Base-by-base conservation (phyloP, 495 filamentous ascomycete genomes). In the Lasiosphaeria ovina region DNA sequence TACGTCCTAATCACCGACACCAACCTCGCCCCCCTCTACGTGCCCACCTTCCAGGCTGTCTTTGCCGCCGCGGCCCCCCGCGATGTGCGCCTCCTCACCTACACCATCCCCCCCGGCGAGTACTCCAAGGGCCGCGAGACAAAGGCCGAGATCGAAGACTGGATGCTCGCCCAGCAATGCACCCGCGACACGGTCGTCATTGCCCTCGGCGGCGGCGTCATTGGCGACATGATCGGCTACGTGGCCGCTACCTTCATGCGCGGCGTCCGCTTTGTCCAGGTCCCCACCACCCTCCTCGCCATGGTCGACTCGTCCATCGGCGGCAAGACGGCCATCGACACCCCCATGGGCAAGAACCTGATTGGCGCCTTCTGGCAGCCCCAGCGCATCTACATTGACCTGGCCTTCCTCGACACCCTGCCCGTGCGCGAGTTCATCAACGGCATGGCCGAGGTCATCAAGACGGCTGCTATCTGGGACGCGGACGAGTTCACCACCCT, bases 251-350 rank as follows among this genome's bases (percentile, higher is more conserved):
- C 94, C 54, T 98, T 97, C 78, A 98, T 98, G 93, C 86, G 94
- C 59, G 95, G 95, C 50, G 89, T 98, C 51, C 89, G 89, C 65
- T 96, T 94, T 75, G 91, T 97, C 38, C 95, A 98, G 77, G 92
- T 98, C 55, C 94, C 94, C 3, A 98, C 94, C 45, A 96, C 93
- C 0, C 80, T 98, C 42, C 83, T 98, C 58, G 84, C 95, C 60
- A 98, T 98, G 94, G 94, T 98, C 17, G 94, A 98, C 76, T 97
- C 93, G 35, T 96, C 92, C 47, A 97, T 98, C 73, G 94, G 94
- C 57, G 94, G 94, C 49, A 98, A 98, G 82, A 98, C 95, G 14
- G 94, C 94, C 55, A 97, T 98, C 72, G 94, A 98, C 67, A 93
- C 90, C 1, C 93, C 94, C n/a, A 82, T 91, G 66, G 94, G 94